A percentile compares a stretch with the other conserved stretches of the same genome.
These are phyloP conservation scores for Punica granatum DNA, from an alignment of 345 rosid genomes.

Conservation along the genomic window DNA sequence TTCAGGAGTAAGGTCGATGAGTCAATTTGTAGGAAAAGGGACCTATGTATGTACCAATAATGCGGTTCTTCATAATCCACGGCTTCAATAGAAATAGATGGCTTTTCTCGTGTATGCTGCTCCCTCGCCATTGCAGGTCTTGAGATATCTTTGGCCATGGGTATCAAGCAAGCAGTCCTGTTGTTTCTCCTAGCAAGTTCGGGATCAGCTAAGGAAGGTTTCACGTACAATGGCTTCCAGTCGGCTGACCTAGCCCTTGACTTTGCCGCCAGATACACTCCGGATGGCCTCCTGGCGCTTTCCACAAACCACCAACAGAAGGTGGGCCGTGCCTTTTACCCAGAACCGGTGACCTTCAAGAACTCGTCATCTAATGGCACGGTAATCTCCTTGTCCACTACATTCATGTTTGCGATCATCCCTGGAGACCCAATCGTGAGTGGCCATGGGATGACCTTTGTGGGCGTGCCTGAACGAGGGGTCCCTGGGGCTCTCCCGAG, in stretches of 20 bases:
- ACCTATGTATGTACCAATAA: background rate
- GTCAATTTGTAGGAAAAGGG: background rate
- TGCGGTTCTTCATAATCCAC: too few species aligned
- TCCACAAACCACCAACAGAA: constrained; percentile 32
- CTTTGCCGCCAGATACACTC: constrained; percentile 20
- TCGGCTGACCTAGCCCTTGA: constrained; percentile 28
- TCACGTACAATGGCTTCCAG: constrained; percentile 9
- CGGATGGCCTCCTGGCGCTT: constrained; percentile 36
- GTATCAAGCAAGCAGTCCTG: background rate
- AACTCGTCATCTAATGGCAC: constrained; percentile 22
- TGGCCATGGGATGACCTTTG: constrained; percentile 51
- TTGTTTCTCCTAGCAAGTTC: background rate
- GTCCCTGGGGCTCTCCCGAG: constrained; percentile 26
- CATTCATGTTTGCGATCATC: constrained; percentile 47
- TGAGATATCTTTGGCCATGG: background rate
- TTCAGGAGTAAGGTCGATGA: too few species aligned
- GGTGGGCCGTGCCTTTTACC: constrained; percentile 45
- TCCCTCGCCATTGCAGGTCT: background rate
- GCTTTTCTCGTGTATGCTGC: background rate
- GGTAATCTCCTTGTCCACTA: constrained; percentile 11
- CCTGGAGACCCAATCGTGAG: constrained; percentile 18
- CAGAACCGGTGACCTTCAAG: constrained; percentile 24
- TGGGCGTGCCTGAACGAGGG: constrained; percentile 36
- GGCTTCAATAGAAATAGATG: too few species aligned
- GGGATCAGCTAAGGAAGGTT: background rate